Conservation (phyloP, 2,329 filamentous ascomycete species). For the Verticillium klebahnii region DNA sequence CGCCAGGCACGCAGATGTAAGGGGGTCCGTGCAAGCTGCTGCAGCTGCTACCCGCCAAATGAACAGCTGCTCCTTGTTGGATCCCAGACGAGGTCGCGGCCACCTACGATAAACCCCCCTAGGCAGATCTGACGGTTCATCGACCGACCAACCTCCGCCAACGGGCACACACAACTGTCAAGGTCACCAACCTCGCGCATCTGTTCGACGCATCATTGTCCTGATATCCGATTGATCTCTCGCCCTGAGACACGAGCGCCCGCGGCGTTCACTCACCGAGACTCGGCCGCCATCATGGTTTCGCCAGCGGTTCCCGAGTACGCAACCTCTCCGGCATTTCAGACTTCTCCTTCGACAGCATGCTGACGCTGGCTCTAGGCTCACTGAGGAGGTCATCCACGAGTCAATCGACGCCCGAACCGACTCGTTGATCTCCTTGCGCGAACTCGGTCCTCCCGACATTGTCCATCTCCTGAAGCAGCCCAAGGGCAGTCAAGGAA, state of each 20-base stretch:
- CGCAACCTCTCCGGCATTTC: slow-evolving; percentile 22
- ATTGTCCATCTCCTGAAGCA: slow-evolving; percentile 90
- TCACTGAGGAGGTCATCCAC: slow-evolving; percentile 89
- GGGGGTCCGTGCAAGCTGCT: background rate
- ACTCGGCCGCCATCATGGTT: slow-evolving; percentile 50
- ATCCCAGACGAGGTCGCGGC: background rate
- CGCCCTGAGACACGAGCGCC: background rate
- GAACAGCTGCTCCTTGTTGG: background rate
- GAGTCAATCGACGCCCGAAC: slow-evolving; percentile 90
- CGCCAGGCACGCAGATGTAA: background rate
- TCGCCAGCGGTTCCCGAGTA: slow-evolving; percentile 74
- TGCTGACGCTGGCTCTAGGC: slow-evolving; percentile 45
- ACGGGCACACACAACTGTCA: background rate
- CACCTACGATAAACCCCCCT: background rate
- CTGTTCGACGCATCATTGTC: background rate
- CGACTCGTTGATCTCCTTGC: slow-evolving; percentile 77
- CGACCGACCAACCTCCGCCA: background rate
- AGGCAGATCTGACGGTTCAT: background rate
- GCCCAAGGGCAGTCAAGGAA: slow-evolving; percentile 50
- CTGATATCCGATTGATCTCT: background rate
- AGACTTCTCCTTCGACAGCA: background rate
- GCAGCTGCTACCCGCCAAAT: background rate
- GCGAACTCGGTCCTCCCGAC: slow-evolving; percentile 93
- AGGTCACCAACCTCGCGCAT: background rate
- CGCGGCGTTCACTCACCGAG: background rate